These are phyloP conservation scores for Chlorociboria aeruginascens DNA, from an alignment of 495 filamentous ascomycete genomes.

Conservation along the genomic window DNA sequence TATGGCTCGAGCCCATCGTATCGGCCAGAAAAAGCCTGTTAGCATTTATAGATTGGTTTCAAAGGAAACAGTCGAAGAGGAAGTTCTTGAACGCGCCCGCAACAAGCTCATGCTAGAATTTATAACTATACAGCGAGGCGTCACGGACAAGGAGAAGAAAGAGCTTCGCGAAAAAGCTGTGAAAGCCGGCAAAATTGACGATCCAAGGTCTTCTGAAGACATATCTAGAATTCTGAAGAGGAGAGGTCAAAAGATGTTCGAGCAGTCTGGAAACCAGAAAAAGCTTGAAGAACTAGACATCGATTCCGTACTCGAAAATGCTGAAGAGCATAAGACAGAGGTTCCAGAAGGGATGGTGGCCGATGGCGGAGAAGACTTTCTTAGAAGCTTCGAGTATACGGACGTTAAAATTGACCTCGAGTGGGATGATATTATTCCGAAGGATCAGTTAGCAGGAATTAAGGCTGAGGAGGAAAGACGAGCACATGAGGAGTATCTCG, in stretches of 20 bases:
- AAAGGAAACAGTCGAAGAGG: constrained; percentile 96
- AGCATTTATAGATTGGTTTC: constrained; percentile 92
- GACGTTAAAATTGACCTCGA: constrained; percentile 88
- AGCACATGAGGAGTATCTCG: constrained; percentile 71
- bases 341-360: constrained; percentile 82
- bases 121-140: constrained; percentile 90
- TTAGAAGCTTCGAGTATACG: constrained; percentile 77
- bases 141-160: constrained; percentile 83
- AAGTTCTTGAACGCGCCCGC: constrained; percentile 86
- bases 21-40: constrained; percentile 91
- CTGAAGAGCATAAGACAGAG: constrained; percentile 89
- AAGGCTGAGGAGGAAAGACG: constrained; percentile 80
- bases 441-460: constrained; percentile 76
- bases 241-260: constrained; percentile 93
- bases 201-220: constrained; percentile 78
- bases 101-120: constrained; percentile 99
- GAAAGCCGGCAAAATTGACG: constrained; percentile 37
- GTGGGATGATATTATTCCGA: constrained; percentile 98
- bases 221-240: constrained; percentile 89
- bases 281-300: constrained; percentile 98
- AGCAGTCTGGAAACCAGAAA: constrained; percentile 88
- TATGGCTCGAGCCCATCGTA: constrained; percentile 96
- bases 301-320: constrained; percentile 88
- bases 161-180: constrained; percentile 41
- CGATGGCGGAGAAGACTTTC: constrained; percentile 85